Evolutionary conservation across 1,284 basidiomycete genomes (phyloP), one percentile per base, ranked within the genome.

Genomic region (Puccinia horiana): DNA sequence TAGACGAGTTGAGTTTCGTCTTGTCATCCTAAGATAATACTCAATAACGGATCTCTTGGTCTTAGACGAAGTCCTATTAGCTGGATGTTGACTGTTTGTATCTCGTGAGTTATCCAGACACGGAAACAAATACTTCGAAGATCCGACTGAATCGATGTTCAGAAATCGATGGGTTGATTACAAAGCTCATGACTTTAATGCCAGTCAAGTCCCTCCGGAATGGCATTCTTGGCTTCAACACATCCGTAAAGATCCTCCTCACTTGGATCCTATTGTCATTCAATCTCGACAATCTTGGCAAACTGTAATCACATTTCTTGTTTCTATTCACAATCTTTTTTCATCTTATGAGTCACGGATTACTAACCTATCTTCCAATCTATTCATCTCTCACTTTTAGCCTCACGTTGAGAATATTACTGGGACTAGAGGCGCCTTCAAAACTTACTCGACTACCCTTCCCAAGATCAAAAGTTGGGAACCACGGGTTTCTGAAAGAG

Each of bases 171-270:
- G 95, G 95, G 92, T 97, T 67, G 95, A 96, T 88, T 94, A 91
- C 85, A 90, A 92, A 49, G 94, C 95, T 89, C 93, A 96, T 86
- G 91, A 95, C 85, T 92, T 90, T 88, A 93, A 96, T 86, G 93
- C 93, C 14, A 91, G 93, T 0, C 95, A 98, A 89, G 91, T 96
- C 52, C 93, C 94, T 44, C 90, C 94, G 1, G 94, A 95, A 88
- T 97, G 96, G 96, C 94, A 96, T 88, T 91, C 94, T 11, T 98
- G 95, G 95, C 88, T 97, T 42, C 89, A 90, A n/a, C 94, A 96
- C 86, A 96, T 96, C 85, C 93, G 95, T 72, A 90, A 91, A 84
- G 90, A 91, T 56, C 90, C 94, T 8, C 96, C 95, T 0, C 88
- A 90, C 1, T 89, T 92, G 84, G 96, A 97, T 86, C 86, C 89